These are phyloP conservation scores for Hypsizygus marmoreus DNA, from an alignment of 768 basidiomycete species.

Conservation along the genomic window DNA sequence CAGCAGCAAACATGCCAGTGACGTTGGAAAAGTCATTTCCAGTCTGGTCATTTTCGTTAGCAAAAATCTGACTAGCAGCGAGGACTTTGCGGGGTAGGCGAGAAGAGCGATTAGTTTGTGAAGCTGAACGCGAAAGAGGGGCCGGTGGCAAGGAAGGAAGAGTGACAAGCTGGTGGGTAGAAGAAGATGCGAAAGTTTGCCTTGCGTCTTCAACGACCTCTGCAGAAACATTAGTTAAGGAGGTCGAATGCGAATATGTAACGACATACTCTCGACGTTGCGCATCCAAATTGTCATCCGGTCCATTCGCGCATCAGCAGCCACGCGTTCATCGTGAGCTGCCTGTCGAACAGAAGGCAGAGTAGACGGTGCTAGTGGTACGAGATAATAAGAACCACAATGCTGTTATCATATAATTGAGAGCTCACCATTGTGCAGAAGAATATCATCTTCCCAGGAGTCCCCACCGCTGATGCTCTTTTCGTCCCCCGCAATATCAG, in stretches of 20 bases:
- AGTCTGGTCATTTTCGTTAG: constrained; percentile 43
- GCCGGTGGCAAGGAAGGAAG: constrained; percentile 67
- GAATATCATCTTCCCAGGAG: constrained; percentile 53
- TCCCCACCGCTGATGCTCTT: constrained; percentile 29
- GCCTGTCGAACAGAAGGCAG: constrained; percentile 57
- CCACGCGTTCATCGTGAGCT: constrained; percentile 51
- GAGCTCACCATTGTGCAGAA: constrained; percentile 44
- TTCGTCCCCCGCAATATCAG: constrained; percentile 34
- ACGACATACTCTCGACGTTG: constrained; percentile 75
- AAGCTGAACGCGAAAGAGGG: constrained; percentile 52
- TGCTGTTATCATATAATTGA: background rate
- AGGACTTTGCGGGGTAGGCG: constrained; percentile 65
- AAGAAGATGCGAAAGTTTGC: constrained; percentile 66
- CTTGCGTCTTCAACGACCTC: constrained; percentile 83
- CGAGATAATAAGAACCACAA: constrained; percentile 3
- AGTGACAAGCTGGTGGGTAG: constrained; percentile 41
- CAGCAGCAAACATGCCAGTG: constrained; percentile 33
- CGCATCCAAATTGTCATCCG: constrained; percentile 82
- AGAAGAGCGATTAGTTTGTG: constrained; percentile 43
- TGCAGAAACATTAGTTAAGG: constrained; percentile 30
- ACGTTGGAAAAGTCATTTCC: constrained; percentile 35
- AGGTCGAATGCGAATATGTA: background rate
- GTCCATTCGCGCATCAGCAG: constrained; percentile 57
- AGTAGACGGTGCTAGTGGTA: constrained; percentile 45
- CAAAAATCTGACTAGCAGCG: constrained; percentile 72